A percentile compares a stretch with the other conserved stretches of the same genome.
phyloP scores from a whole-genome alignment of 257 asterid genomes.

The Solanum virginianum region DNA sequence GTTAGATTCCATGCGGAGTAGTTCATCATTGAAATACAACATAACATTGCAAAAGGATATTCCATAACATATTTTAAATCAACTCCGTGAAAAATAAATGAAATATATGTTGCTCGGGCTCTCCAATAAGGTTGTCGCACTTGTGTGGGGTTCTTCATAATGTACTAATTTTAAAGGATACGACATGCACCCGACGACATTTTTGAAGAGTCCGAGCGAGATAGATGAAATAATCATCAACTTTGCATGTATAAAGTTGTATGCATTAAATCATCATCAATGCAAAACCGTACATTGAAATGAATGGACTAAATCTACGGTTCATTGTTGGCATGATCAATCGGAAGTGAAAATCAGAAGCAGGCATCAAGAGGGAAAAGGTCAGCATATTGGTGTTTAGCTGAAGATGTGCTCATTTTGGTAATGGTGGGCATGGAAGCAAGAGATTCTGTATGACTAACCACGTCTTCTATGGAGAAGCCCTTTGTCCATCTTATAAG shows the following conservation, averaged over 20 bases:
- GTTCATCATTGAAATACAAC: not conserved
- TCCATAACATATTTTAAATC: not conserved
- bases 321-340: not conserved
- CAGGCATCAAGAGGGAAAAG: not conserved
- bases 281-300: not conserved
- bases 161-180: not conserved
- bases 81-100: not conserved
- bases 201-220: not conserved
- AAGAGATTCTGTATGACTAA: slow-evolving; percentile 14
- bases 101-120: not conserved
- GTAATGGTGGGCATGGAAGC: not conserved
- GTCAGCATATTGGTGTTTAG: not conserved
- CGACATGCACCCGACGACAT: not conserved
- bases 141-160: not conserved
- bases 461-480: slow-evolving; percentile 71
- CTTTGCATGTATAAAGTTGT: not conserved
- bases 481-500: slow-evolving; percentile 94
- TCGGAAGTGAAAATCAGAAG: not conserved
- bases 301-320: not conserved
- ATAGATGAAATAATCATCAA: not conserved
- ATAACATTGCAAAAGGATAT: not conserved
- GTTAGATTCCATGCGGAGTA: not conserved
- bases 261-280: not conserved
- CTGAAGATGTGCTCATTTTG: not conserved
- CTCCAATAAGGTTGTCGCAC: not conserved